phyloP scores from a whole-genome alignment of 2,329 filamentous ascomycete species.

The Huntiella savannae region DNA sequence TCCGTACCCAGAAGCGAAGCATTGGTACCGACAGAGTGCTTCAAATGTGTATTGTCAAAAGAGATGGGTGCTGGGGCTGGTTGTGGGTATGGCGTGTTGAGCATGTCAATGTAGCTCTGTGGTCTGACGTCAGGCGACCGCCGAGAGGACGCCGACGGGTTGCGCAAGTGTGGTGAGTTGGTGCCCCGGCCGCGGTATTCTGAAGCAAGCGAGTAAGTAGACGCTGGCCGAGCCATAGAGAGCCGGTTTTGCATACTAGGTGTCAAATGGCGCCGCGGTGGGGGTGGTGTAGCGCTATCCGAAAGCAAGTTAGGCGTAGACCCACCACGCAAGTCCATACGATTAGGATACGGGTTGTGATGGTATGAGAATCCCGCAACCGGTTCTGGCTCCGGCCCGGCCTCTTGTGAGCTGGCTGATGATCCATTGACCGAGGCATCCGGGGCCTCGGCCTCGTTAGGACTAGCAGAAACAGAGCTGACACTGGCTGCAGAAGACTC shows the following conservation, averaged over 20 bases:
- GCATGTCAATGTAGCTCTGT: conserved; percentile 37
- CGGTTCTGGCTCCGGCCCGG: conserved; percentile 24
- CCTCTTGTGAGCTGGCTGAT: conserved; percentile 30
- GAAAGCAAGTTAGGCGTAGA: conserved; percentile 36
- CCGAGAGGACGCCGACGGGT: conserved; percentile 30
- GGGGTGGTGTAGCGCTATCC: conserved; percentile 23
- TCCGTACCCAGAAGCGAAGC: conserved; percentile 78
- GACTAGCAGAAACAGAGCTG: conserved; percentile 33
- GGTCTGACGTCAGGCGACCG: conserved; percentile 36
- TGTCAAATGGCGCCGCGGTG: conserved; percentile 43
- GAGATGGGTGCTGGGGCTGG: conserved; percentile 46
- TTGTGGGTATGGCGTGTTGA: conserved; percentile 61
- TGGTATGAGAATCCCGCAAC: conserved; percentile 45
- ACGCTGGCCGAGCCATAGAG: conserved; percentile 49
- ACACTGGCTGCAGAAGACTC: conserved; percentile 37
- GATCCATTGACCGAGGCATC: conserved; percentile 22
- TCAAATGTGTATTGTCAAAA: conserved; percentile 66
- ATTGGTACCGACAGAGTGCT: conserved; percentile 65
- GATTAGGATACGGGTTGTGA: conserved; percentile 31
- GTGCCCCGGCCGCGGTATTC: conserved; percentile 44
- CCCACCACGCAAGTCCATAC: conserved; percentile 24
- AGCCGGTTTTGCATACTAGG: conserved; percentile 36
- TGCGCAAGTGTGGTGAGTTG: conserved; percentile 24
- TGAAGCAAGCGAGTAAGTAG: conserved; percentile 56
- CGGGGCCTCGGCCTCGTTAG: conserved; percentile 28